These are phyloP conservation scores for Globisporangium abappressorium DNA, from an alignment of 352 stramenopile species.

Conservation along the genomic window DNA sequence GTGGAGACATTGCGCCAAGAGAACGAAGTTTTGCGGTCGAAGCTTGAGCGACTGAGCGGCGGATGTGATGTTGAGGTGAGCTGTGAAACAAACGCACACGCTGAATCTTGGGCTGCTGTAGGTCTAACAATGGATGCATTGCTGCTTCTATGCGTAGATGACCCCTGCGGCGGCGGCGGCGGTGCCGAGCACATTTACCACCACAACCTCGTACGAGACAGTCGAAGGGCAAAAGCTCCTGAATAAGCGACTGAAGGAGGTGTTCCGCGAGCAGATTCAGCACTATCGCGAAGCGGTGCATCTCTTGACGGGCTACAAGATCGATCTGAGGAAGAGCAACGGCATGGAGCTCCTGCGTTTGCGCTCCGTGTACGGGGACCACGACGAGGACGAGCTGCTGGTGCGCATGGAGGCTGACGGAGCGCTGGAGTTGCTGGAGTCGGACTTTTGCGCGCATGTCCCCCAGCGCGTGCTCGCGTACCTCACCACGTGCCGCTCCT, in stretches of 20 bases:
- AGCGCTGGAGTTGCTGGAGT: constrained; percentile 81
- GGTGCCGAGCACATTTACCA: constrained; percentile 48
- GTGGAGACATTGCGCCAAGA: constrained; percentile 47
- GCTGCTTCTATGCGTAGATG: background rate
- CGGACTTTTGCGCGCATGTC: constrained; percentile 68
- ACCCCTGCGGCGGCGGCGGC: constrained; percentile 1
- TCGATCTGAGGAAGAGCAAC: constrained; percentile 83
- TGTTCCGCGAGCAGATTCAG: constrained; percentile 87
- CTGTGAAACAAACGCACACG: background rate
- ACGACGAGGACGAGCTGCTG: constrained; percentile 81
- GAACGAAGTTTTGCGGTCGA: constrained; percentile 47
- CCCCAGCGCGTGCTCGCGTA: constrained; percentile 64
- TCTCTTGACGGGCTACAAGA: constrained; percentile 86
- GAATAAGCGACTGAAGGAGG: constrained; percentile 87
- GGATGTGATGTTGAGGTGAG: constrained; percentile 31
- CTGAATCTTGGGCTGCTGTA: constrained; percentile 2
- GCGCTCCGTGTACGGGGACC: constrained; percentile 80
- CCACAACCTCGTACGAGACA: constrained; percentile 80
- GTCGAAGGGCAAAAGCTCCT: constrained; percentile 84
- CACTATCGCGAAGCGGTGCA: constrained; percentile 89
- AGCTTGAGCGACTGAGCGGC: constrained; percentile 36
- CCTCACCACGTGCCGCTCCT: constrained; percentile 80
- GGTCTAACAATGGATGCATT: constrained; percentile 1
- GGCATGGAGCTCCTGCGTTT: constrained; percentile 72
- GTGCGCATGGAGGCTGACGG: constrained; percentile 79